Evolutionary conservation across 2,329 filamentous ascomycete species (phyloP).

Genomic region (Aspergillus transmontanensis): DNA sequence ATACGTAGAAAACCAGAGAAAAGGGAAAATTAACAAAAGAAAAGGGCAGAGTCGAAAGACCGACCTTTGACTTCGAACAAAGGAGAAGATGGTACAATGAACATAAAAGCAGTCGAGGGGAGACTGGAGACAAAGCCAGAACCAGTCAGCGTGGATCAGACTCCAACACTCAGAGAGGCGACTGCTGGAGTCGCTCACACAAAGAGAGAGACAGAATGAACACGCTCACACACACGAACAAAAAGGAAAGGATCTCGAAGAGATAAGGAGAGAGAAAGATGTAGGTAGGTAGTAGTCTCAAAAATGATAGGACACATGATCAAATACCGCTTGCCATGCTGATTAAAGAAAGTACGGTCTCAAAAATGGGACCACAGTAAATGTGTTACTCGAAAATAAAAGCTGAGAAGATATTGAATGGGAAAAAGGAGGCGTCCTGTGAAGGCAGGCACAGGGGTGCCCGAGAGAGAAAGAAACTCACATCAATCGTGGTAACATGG

Average conservation of each 20-base stretch:
- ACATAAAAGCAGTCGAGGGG: constrained; percentile 6
- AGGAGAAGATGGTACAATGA: constrained; percentile 7
- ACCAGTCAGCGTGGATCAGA: background rate
- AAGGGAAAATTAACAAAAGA: constrained; percentile 5
- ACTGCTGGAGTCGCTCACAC: background rate
- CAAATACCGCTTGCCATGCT: constrained; percentile 16
- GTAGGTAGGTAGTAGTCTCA: constrained; percentile 1
- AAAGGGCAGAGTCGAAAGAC: constrained; percentile 4
- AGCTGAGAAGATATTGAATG: constrained; percentile 14
- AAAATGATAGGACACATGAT: constrained; percentile 22
- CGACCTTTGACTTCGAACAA: background rate
- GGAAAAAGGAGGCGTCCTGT: constrained; percentile 13
- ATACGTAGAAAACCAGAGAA: constrained; percentile 3
- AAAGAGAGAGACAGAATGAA: background rate
- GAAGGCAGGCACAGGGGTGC: constrained; percentile 16
- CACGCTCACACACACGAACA: constrained; percentile 3
- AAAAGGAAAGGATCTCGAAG: constrained; percentile 6
- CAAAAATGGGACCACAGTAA: constrained; percentile 8
- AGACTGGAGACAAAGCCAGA: background rate
- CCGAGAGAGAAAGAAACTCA: constrained; percentile 28
- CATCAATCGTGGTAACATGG: constrained; percentile 39
- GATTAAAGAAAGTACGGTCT: constrained; percentile 5
- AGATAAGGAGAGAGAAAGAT: constrained; percentile 11
- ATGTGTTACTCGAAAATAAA: constrained; percentile 12
- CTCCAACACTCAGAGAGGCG: background rate